Evolutionary conservation across 352 stramenopile species (phyloP).

Genomic region (Pythium diclinum): DNA sequence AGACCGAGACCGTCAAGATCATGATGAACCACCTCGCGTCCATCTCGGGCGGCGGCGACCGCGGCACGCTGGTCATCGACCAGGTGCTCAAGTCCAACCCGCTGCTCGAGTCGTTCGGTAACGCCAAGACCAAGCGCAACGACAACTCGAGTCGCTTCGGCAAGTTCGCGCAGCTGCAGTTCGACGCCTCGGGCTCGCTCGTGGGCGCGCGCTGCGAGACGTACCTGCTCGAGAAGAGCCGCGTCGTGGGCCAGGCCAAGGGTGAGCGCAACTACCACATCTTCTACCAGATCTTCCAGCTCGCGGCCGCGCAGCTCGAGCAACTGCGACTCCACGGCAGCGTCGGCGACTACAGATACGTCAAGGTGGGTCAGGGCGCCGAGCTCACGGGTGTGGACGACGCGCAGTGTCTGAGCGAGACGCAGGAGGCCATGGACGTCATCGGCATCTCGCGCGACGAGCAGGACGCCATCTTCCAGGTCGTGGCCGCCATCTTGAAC

Average conservation of each 20-base stretch:
- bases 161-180: conserved; percentile 81
- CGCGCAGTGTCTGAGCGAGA: conserved; percentile 71
- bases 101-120: conserved; percentile 72
- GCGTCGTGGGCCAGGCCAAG: conserved; percentile 86
- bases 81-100: conserved; percentile 79
- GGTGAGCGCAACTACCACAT: conserved; percentile 98
- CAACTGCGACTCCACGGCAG: conserved; percentile 59
- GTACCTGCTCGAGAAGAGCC: conserved; percentile 97
- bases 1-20: conserved; percentile 78
- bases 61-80: conserved; percentile 72
- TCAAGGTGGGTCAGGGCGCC: conserved; percentile 50
- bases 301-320: conserved; percentile 39
- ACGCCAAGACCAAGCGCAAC: conserved; percentile 83
- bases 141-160: conserved; percentile 82
- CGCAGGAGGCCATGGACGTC: conserved; percentile 84
- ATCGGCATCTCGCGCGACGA: conserved; percentile 88
- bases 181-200: conserved; percentile 54
- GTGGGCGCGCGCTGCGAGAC: conserved; percentile 79
- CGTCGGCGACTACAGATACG: conserved; percentile 75
- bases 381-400: conserved; percentile 71
- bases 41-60: conserved; percentile 62
- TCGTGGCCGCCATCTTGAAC: conserved; percentile 96
- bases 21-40: conserved; percentile 84
- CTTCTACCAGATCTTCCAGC: conserved; percentile 94
- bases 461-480: conserved; percentile 91